phyloP scores from a whole-genome alignment of 108 stramenopile species.

The Nannochloropsis gaditana region DNA sequence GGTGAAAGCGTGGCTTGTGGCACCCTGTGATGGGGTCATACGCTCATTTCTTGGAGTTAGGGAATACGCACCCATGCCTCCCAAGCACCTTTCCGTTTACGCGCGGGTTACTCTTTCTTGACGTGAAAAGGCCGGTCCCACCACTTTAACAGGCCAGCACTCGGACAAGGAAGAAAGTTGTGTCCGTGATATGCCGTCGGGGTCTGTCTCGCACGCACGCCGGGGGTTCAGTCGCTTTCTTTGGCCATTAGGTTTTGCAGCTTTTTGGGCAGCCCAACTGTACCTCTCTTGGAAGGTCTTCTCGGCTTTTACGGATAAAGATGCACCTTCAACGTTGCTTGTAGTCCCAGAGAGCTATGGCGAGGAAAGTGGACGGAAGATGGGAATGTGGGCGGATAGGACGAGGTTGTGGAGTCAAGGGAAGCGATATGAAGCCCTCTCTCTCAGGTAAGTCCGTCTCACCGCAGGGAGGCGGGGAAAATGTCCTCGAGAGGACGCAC shows the following conservation, averaged over 20 bases:
- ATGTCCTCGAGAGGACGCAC: not conserved
- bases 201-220: not conserved
- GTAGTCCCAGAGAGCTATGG: not conserved
- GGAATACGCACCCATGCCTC: not conserved
- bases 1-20: too few relatives aligned
- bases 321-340: not conserved
- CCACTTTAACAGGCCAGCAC: not conserved
- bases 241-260: not conserved
- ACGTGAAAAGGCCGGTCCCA: not conserved
- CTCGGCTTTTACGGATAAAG: not conserved
- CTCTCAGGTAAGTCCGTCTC: not conserved
- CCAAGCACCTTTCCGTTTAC: not conserved
- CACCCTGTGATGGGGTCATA: too few relatives aligned
- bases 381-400: not conserved
- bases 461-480: not conserved
- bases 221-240: not conserved
- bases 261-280: not conserved
- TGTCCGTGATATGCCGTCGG: not conserved
- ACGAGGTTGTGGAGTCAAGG: not conserved
- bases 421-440: constrained; percentile 2
- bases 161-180: not conserved
- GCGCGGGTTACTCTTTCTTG: not conserved
- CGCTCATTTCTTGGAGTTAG: not conserved
- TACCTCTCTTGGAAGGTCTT: not conserved
- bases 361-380: not conserved